Evolutionary conservation across 495 filamentous ascomycete genomes (phyloP).

Genomic region (Podospora anserina): DNA sequence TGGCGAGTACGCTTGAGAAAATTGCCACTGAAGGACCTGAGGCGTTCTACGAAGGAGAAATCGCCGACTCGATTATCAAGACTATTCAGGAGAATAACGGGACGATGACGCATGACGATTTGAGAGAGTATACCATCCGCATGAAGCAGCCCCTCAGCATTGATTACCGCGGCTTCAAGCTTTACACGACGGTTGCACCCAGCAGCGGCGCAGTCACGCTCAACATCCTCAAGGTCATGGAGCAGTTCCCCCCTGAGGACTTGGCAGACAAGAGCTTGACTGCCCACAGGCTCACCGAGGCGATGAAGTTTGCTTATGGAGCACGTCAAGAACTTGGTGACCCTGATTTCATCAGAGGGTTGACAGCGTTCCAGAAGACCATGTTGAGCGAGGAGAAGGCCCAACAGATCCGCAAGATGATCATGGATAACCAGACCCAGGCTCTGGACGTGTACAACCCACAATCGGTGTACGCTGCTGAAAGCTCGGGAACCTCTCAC

Average conservation of each 20-base stretch:
- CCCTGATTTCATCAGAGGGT: slow-evolving; percentile 62
- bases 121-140: slow-evolving; percentile 64
- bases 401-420: slow-evolving; percentile 56
- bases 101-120: slow-evolving; percentile 77
- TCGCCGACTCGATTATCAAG: slow-evolving; percentile 67
- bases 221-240: slow-evolving; percentile 71
- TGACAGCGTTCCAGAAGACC: slow-evolving; percentile 44
- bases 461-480: slow-evolving; percentile 30
- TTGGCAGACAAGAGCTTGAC: slow-evolving; percentile 43
- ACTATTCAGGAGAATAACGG: slow-evolving; percentile 64
- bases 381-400: slow-evolving; percentile 64
- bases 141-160: slow-evolving; percentile 61
- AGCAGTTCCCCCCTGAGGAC: slow-evolving; percentile 58
- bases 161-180: slow-evolving; percentile 64
- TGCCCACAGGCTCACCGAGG: slow-evolving; percentile 79
- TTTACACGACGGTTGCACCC: slow-evolving; percentile 68
- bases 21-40: slow-evolving; percentile 68
- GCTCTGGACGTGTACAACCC: slow-evolving; percentile 72
- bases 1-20: slow-evolving; percentile 68
- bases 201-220: slow-evolving; percentile 70
- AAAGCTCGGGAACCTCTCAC: slow-evolving; percentile 70
- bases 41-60: slow-evolving; percentile 70
- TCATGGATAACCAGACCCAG: slow-evolving; percentile 65
- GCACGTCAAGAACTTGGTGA: slow-evolving; percentile 70
- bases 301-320: slow-evolving; percentile 83